These are phyloP conservation scores for Cenococcum geophilum DNA, from an alignment of 495 filamentous ascomycete genomes.

Conservation along the genomic window DNA sequence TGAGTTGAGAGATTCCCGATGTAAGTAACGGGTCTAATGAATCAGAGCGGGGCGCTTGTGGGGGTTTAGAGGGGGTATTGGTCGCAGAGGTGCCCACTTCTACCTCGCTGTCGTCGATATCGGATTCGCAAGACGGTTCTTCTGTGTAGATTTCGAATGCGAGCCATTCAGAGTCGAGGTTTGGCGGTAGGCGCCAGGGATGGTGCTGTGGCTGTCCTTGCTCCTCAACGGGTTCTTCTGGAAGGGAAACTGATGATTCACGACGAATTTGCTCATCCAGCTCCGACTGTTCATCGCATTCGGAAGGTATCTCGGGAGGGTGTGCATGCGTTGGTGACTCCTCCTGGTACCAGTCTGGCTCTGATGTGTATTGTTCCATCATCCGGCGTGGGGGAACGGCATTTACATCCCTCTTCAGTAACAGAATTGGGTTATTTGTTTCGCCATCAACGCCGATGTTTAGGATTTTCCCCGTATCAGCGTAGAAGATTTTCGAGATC, in stretches of 20 bases:
- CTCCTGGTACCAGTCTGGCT: constrained; percentile 28
- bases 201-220: constrained; percentile 32
- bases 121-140: constrained; percentile 45
- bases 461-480: constrained; percentile 88
- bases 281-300: constrained; percentile 50
- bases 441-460: constrained; percentile 77
- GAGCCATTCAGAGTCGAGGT: constrained; percentile 91
- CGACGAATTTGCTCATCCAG: constrained; percentile 62
- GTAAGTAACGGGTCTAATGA: constrained; percentile 34
- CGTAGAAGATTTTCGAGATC: constrained; percentile 95
- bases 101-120: constrained; percentile 49
- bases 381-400: constrained; percentile 65
- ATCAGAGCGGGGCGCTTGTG: constrained; percentile 15
- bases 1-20: constrained; percentile 28
- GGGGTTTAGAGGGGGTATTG: constrained; percentile 12
- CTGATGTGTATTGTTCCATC: constrained; percentile 43
- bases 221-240: constrained; percentile 8
- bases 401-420: constrained; percentile 78
- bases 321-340: constrained; percentile 26
- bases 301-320: constrained; percentile 33
- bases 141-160: constrained; percentile 83
- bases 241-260: constrained; percentile 35
- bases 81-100: constrained; percentile 40
- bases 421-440: constrained; percentile 75
- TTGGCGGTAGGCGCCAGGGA: constrained; percentile 63